Conservation (phyloP, 2,329 filamentous ascomycete genomes). For the Cladobotryum protrusum region DNA sequence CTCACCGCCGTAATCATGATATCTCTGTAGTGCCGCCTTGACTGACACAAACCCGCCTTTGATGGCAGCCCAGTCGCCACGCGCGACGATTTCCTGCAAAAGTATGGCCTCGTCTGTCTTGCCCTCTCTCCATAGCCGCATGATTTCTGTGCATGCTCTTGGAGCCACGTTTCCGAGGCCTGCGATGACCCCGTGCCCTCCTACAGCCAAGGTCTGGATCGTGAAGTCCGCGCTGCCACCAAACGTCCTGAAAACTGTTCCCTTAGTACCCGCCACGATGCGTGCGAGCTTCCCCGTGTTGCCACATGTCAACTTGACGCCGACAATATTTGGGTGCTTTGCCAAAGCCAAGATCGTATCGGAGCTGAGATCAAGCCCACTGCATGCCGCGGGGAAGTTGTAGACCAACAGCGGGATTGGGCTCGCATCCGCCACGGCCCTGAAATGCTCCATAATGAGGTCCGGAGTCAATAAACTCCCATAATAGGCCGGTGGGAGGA, state of each 20-base stretch:
- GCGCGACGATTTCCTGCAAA: constrained; percentile 58
- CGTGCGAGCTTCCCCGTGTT: constrained; percentile 55
- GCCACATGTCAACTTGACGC: constrained; percentile 58
- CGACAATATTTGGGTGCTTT: constrained; percentile 51
- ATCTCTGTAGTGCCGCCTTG: constrained; percentile 57
- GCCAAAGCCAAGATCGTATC: constrained; percentile 49
- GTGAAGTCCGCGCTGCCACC: constrained; percentile 71
- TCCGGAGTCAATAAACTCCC: constrained; percentile 51
- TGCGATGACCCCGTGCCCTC: constrained; percentile 65
- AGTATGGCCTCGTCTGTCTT: constrained; percentile 51
- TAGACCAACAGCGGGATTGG: constrained; percentile 57
- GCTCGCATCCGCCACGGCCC: constrained; percentile 49
- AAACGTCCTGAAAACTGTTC: constrained; percentile 55
- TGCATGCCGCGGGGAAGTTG: constrained; percentile 55
- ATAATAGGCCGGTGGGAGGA: constrained; percentile 66
- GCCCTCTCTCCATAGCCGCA: constrained; percentile 55
- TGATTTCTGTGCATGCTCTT: constrained; percentile 55
- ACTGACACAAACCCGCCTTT: constrained; percentile 63
- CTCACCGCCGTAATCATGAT: constrained; percentile 58
- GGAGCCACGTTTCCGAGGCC: constrained; percentile 67
- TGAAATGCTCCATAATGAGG: constrained; percentile 56
- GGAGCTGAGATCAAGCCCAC: constrained; percentile 52
- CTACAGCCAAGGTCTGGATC: constrained; percentile 62
- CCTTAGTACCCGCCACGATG: constrained; percentile 39
- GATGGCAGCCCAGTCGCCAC: constrained; percentile 64